phyloP scores from a whole-genome alignment of 2,329 filamentous ascomycete genomes.

The Neobulgaria alba region DNA sequence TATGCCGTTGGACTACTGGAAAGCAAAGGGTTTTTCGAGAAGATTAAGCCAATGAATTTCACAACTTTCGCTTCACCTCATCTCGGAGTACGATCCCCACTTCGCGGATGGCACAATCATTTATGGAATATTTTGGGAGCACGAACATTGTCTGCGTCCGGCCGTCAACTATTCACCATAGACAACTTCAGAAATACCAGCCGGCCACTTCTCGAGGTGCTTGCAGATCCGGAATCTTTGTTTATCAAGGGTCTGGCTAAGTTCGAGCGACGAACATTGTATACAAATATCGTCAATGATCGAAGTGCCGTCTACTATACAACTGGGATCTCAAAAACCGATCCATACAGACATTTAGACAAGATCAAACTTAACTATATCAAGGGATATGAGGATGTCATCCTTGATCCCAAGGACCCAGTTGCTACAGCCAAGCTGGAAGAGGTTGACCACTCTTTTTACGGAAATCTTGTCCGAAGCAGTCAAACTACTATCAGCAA shows the following conservation, averaged over 20 bases:
- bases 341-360: conserved; percentile 65
- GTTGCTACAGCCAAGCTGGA: conserved; percentile 39
- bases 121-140: conserved; percentile 81
- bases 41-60: conserved; percentile 83
- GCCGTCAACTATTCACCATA: conserved; percentile 78
- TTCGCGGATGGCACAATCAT: conserved; percentile 55
- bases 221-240: conserved; percentile 76
- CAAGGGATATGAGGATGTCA: conserved; percentile 62
- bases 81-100: conserved; percentile 64
- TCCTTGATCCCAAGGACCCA: conserved; percentile 62
- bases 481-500: conserved; percentile 31
- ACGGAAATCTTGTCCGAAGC: conserved; percentile 21
- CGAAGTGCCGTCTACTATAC: conserved; percentile 77
- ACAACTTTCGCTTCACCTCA: conserved; percentile 85
- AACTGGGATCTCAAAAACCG: conserved; percentile 64
- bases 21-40: conserved; percentile 70
- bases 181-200: conserved; percentile 78
- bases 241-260: conserved; percentile 71
- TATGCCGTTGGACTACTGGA: conserved; percentile 82
- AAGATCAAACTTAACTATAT: conserved; percentile 65
- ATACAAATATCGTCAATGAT: conserved; percentile 84
- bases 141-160: conserved; percentile 71
- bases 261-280: conserved; percentile 71
- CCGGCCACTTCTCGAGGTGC: conserved; percentile 68
- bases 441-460: conserved; percentile 18